A percentile compares a stretch with the other conserved stretches of the same genome.
These are phyloP conservation scores for Melastoma candidum DNA, from an alignment of 441 rosid genomes.

Conservation along the genomic window DNA sequence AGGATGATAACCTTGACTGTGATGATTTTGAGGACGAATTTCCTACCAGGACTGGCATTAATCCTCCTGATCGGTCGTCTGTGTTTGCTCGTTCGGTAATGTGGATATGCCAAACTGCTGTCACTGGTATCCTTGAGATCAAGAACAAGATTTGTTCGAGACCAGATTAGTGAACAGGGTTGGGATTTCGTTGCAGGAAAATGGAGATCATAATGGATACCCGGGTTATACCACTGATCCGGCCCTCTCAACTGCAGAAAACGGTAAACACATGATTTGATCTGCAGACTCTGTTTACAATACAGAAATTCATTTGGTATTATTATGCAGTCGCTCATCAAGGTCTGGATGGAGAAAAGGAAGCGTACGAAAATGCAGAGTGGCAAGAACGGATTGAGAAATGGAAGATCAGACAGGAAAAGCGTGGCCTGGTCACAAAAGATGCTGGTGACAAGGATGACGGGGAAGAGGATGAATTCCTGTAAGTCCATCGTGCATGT, in stretches of 20 bases:
- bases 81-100: conserved; percentile 44
- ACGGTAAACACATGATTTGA: conserved; percentile 32
- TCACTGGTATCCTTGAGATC: background rate
- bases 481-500: conserved; percentile 29
- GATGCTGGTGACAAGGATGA: conserved; percentile 44
- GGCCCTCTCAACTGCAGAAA: conserved; percentile 65
- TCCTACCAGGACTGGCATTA: conserved; percentile 35
- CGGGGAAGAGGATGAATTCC: conserved; percentile 63
- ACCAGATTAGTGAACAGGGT: too few species aligned
- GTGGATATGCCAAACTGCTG: background rate
- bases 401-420: conserved; percentile 80
- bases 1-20: conserved; percentile 39
- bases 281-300: background rate
- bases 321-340: conserved; percentile 38
- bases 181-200: conserved; percentile 37
- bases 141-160: too few species aligned
- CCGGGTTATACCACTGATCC: conserved; percentile 42
- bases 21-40: conserved; percentile 65
- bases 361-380: conserved; percentile 47
- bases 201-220: conserved; percentile 41
- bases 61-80: conserved; percentile 27
- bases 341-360: conserved; percentile 70
- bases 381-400: conserved; percentile 89
- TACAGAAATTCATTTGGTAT: background rate
- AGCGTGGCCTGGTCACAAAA: conserved; percentile 60